A percentile compares a stretch with the other conserved stretches of the same genome.
phyloP scores from a whole-genome alignment of 495 filamentous ascomycete genomes.

The Usnea hakonensis region DNA sequence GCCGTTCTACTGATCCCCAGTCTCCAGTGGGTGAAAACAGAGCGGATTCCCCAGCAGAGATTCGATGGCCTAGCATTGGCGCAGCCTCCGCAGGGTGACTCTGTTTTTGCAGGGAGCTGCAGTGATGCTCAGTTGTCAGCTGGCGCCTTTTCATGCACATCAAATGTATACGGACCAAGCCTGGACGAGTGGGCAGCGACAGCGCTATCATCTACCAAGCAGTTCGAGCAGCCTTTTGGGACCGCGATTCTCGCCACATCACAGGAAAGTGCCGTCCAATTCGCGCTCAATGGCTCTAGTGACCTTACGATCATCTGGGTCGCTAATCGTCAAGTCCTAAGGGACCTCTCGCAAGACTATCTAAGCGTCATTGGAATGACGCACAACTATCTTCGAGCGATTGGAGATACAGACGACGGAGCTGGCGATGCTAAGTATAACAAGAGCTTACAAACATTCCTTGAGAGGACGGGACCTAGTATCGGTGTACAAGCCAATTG shows the following conservation, averaged over 20 bases:
- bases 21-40: slow-evolving; percentile 19
- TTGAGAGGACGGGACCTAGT: slow-evolving; percentile 21
- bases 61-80: slow-evolving; percentile 1
- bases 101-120: slow-evolving; percentile 1
- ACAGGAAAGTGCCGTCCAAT: slow-evolving; percentile 15
- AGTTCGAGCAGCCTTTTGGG: background rate
- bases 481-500: slow-evolving; percentile 14
- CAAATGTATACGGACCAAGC: slow-evolving; percentile 10
- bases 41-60: slow-evolving; percentile 9
- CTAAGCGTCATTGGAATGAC: background rate
- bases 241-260: background rate
- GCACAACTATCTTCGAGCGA: background rate
- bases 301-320: slow-evolving; percentile 13
- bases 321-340: slow-evolving; percentile 23
- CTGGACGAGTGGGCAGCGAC: slow-evolving; percentile 14
- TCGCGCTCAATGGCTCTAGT: slow-evolving; percentile 11
- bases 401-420: background rate
- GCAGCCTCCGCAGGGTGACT: slow-evolving; percentile 1
- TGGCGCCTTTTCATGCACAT: slow-evolving; percentile 20
- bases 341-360: slow-evolving; percentile 16
- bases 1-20: slow-evolving; percentile 25
- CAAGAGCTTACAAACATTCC: slow-evolving; percentile 13
- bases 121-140: background rate
- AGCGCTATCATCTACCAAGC: background rate
- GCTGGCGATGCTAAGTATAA: slow-evolving; percentile 1